Evolutionary conservation across 208 protist species (phyloP), one percentile per base, ranked within the genome.

Genomic region (Leishmania major): DNA sequence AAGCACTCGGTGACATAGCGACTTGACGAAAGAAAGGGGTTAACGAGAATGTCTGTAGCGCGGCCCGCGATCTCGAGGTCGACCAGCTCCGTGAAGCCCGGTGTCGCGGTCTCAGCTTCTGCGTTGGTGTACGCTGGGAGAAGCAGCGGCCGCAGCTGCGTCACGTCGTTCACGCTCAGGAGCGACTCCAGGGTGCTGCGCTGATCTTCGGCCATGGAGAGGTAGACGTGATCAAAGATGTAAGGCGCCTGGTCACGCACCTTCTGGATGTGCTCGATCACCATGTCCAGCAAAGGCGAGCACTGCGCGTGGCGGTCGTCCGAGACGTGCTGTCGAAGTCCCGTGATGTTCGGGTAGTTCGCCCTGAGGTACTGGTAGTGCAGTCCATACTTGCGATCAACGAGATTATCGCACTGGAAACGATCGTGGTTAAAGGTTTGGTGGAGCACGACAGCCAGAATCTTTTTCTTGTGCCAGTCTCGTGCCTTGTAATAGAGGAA

Each of bases 1-100:
- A 88, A 95, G 28, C 66, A 70, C 77, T 95, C 92, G 55, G 89
- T 70, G 11, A 90, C 87, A 69, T 90, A 89, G 55, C 85, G 86
- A 62, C 90, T 91, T 1, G 87, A 25, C 0, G 40, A 51, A 28
- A 90, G 51, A 45, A 87, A 95, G 3, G 90, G 84, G 76, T 76
- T 91, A 13, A 93, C 66, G 49, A 95, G 59, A 43, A 93, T 43
- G 13, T 78, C 75, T 8, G 80, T 71, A 0, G 92, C 90, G 31
- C 75, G 66, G 49, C 84, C 83, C 2, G 90, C 87, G 25, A 91
- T 85, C 37, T 87, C 88, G 28, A 91, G 57, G 45, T 90, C 89
- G 0, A 91, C 80, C 67, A 90, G 53, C 80, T 91, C 88, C 25
- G 84, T 84, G 43, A 83, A 82, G 0, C 81, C 87, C 37, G 78